Evolutionary conservation across 768 basidiomycete genomes (phyloP), one percentile per base, ranked within the genome.

Genomic region (Amanita thiersii): DNA sequence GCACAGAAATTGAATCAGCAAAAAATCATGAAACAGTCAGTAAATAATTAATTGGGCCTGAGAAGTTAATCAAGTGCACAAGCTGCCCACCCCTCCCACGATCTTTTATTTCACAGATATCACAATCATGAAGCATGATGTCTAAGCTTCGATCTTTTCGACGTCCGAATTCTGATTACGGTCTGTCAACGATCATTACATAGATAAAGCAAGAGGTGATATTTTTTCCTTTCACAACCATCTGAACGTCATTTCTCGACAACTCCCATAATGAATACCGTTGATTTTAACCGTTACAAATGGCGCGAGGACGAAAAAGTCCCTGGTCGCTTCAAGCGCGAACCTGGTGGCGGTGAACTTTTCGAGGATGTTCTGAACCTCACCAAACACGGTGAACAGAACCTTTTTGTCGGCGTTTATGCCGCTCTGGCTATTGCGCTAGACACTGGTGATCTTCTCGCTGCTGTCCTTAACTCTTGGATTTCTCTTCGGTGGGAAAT

Each of bases 351-450:
- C 30, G 51, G 48, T 12, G 51, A 52, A 30, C 45, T 47, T 17
- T 47, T 52, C 28, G 51, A 52, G 20, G 51, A 52, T 40, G 46
- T 52, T 28, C 47, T 48, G 48, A 50, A 52, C 18, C 44, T 52
- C 39, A 52, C 46, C 25, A 52, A 52, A 33, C 48, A 49, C 29
- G 51, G 51, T 23, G 51, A 52, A 30, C 51, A 52, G 35, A 50
- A 49, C 40, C 41, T 52, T 8, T 52, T 52, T 33, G 40, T 51
- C 30, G 50, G 50, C 7, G 40, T 49, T 10, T 49, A 48, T 31
- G 43, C 43, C 12, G 30, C 44, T 4, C 18, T 47, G 2, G 43
- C 45, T 7, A 19, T 20, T 2, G 40, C 50, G 6, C 9, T 44
- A 6, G 29, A 33, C 24, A 14, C 47, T 2, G 34, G 18, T 14